Base-by-base conservation (phyloP, 495 filamentous ascomycete genomes). In the Lasiosphaeria miniovina region DNA sequence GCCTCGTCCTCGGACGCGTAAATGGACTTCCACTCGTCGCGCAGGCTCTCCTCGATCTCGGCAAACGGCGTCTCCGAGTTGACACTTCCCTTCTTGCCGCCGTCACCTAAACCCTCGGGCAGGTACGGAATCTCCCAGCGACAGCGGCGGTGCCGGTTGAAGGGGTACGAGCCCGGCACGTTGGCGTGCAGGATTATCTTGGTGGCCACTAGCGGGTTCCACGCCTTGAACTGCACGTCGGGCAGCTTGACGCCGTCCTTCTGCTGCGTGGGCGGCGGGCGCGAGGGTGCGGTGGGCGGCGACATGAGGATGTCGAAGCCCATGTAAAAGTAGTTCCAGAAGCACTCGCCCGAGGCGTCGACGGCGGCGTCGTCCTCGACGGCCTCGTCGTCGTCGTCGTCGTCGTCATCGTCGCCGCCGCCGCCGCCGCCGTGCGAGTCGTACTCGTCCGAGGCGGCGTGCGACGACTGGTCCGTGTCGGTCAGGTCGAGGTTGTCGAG, bases 281-380 rank as follows among this genome's bases (percentile, higher is more conserved):
- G 76, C 6, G 88, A 89, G 1, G 86, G 79, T 3, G 76, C 73
- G 4, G 84, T 85, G 17, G 89, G 88, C 35, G 88, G 82, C 0
- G 93, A 96, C 14, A 98, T 81, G 51, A 97, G 84, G n/a, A 96
- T 82, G 72, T 98, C 94, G 65, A 98, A 90, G 3, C 94, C 94
- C 65, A 96, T 88, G 61, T 91, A 88, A 66, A 96, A 98, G 69
- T 98, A 98, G 67, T 97, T 97, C 71, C 91, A 95, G 72, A 97
- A 98, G 64, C 86, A 93, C 74, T 97, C 93, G 14, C 85, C 81
- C 4, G 82, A 78, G 12, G 78, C 67, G 45, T 75, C 75, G 33
- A 78, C 77, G 4, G 72, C 72, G 35, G 71, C 63, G 6, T 82
- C 81, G 6, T 80, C 77, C 48, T 80, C 80, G 31, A 73, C 61